These are phyloP conservation scores for Sporothrix euskadiensis DNA, from an alignment of 2,329 filamentous ascomycete species.

Conservation along the genomic window DNA sequence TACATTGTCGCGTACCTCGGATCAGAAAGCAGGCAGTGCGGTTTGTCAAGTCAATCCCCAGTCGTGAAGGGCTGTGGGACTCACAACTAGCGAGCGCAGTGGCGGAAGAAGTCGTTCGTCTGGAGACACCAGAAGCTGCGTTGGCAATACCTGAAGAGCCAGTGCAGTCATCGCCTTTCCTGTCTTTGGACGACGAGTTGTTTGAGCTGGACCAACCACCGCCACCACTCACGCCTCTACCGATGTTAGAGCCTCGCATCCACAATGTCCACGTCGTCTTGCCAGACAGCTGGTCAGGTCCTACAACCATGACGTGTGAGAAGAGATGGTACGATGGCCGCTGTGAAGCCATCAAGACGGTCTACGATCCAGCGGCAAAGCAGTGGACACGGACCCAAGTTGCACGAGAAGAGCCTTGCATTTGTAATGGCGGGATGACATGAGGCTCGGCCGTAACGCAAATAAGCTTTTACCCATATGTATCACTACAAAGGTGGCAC, in stretches of 20 bases:
- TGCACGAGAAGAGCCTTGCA: neutral
- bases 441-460: neutral
- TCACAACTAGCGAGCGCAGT: neutral
- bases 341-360: neutral
- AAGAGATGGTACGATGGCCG: neutral
- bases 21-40: neutral
- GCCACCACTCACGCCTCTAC: neutral
- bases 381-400: neutral
- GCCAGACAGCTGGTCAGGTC: constrained; percentile 6
- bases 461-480: neutral
- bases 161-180: neutral
- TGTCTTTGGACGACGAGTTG: neutral
- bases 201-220: neutral
- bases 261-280: constrained; percentile 4
- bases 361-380: neutral
- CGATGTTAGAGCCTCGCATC: neutral
- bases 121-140: neutral
- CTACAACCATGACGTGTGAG: neutral
- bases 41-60: constrained; percentile 11
- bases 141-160: neutral
- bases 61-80: constrained; percentile 16
- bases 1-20: neutral
- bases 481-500: neutral
- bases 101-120: neutral
- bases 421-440: neutral